phyloP scores from a whole-genome alignment of 805 yeast species.

The Vanderwaltozyma polyspora region DNA sequence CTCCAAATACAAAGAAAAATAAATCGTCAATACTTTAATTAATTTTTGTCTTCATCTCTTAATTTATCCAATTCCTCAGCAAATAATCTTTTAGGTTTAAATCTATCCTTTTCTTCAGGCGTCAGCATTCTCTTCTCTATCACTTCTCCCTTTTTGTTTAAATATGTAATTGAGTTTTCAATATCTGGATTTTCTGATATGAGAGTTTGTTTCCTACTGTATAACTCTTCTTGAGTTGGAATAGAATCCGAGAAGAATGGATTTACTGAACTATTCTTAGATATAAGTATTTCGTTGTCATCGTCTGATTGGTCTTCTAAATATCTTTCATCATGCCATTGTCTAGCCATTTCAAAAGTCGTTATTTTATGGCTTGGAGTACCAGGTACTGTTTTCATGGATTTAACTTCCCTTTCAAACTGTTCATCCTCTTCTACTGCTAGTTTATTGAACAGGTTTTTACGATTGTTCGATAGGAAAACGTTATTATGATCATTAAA shows the following conservation, averaged over 20 bases:
- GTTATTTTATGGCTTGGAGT: conserved; percentile 30
- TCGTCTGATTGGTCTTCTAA: conserved; percentile 9
- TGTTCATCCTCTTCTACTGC: conserved; percentile 4
- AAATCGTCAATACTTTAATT: neutral
- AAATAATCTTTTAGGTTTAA: conserved; percentile 24
- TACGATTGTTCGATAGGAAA: too few relatives aligned
- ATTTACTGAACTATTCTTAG: conserved; percentile 4
- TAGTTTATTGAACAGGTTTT: neutral
- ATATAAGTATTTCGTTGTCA: conserved; percentile 5
- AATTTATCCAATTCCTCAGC: neutral
- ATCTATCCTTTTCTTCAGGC: conserved; percentile 13
- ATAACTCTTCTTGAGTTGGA: conserved; percentile 8
- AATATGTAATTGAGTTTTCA: conserved; percentile 19
- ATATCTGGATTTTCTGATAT: conserved; percentile 13
- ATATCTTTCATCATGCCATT: conserved; percentile 21
- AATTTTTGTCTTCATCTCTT: neutral
- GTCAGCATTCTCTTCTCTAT: conserved; percentile 17
- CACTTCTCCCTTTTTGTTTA: conserved; percentile 27
- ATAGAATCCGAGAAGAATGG: conserved; percentile 11
- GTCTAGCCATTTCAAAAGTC: conserved; percentile 22
- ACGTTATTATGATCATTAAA: too few relatives aligned
- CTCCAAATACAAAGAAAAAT: too few relatives aligned
- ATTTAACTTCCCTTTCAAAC: neutral
- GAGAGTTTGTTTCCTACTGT: conserved; percentile 7
- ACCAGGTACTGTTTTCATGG: conserved; percentile 15